Percentiles rank a stretch among this genome's conserved stretches.
Conservation (phyloP, 768 basidiomycete species). For the Paxillus involutus region DNA sequence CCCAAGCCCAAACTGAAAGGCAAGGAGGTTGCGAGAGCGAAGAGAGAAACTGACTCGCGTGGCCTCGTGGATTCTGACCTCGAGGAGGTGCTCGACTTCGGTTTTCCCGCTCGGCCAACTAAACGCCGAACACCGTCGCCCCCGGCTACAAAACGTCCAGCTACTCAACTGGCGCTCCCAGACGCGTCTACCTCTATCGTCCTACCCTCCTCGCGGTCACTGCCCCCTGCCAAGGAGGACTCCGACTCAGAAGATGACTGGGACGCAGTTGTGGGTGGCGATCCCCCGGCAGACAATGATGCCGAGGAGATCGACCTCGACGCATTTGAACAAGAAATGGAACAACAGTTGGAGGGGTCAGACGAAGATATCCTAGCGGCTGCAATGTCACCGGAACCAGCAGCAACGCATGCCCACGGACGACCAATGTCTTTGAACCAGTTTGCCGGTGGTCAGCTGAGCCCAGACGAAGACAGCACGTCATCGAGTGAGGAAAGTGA, state of each 20-base stretch:
- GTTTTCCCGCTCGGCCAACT: constrained; percentile 39
- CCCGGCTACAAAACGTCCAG: constrained; percentile 16
- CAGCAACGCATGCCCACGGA: constrained; percentile 17
- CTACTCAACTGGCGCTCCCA: constrained; percentile 40
- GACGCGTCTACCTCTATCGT: constrained; percentile 28
- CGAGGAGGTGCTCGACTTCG: constrained; percentile 51
- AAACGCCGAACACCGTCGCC: constrained; percentile 32
- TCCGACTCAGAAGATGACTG: constrained; percentile 53
- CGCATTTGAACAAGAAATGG: constrained; percentile 36
- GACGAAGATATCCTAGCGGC: constrained; percentile 54
- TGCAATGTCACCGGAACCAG: constrained; percentile 38
- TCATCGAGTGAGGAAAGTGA: constrained; percentile 57
- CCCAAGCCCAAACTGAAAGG: constrained; percentile 28
- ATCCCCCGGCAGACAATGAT: constrained; percentile 27
- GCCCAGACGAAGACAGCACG: constrained; percentile 48
- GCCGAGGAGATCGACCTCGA: constrained; percentile 36
- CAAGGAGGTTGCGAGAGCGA: constrained; percentile 23
- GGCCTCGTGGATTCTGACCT: constrained; percentile 29
- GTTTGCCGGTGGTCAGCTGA: constrained; percentile 43
- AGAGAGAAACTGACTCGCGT: constrained; percentile 16
- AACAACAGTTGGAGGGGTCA: constrained; percentile 35
- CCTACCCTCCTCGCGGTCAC: constrained; percentile 30
- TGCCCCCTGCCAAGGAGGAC: constrained; percentile 25
- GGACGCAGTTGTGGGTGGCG: constrained; percentile 42
- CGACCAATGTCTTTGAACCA: constrained; percentile 52